These are phyloP conservation scores for Wickerhamomyces bisporus DNA, from an alignment of 805 yeast genomes.

Conservation along the genomic window DNA sequence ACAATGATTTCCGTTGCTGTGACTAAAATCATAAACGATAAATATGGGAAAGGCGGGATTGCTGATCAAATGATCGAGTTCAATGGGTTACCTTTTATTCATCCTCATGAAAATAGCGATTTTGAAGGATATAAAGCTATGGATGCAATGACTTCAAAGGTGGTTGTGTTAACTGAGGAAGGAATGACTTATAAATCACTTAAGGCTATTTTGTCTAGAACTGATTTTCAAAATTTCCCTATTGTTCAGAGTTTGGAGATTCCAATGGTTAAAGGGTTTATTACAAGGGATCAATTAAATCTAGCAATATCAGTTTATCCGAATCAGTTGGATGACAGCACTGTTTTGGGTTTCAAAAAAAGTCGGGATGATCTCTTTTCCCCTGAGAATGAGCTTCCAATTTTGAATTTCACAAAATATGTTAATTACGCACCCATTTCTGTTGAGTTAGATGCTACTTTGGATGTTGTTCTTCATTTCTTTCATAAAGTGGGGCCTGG, in stretches of 20 bases:
- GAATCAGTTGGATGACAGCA: constrained; percentile 27
- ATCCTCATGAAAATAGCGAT: constrained; percentile 60
- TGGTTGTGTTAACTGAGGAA: constrained; percentile 34
- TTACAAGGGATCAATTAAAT: constrained; percentile 38
- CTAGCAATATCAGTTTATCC: constrained; percentile 23
- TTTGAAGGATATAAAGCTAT: constrained; percentile 43
- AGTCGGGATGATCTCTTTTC: too few species aligned
- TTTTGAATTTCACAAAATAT: constrained; percentile 24
- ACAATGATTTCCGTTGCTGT: constrained; percentile 93
- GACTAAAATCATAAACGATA: constrained; percentile 74
- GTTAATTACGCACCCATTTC: constrained; percentile 59
- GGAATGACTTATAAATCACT: constrained; percentile 32
- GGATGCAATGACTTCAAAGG: constrained; percentile 57
- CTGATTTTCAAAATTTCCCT: constrained; percentile 47
- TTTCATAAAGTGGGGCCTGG: constrained; percentile 81
- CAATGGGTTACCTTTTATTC: constrained; percentile 84
- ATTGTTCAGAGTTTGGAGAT: constrained; percentile 36
- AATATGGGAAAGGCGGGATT: constrained; percentile 80
- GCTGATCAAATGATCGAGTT: constrained; percentile 92
- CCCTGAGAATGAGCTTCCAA: too few species aligned
- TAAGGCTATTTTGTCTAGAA: constrained; percentile 28
- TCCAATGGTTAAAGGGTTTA: constrained; percentile 41
- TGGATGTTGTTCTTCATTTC: constrained; percentile 59
- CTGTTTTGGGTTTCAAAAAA: constrained; percentile 24
- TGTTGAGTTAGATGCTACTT: constrained; percentile 45